A percentile compares a stretch with the other conserved stretches of the same genome.
phyloP scores from a whole-genome alignment of 2,329 filamentous ascomycete genomes.

The Cercospora beticola region DNA sequence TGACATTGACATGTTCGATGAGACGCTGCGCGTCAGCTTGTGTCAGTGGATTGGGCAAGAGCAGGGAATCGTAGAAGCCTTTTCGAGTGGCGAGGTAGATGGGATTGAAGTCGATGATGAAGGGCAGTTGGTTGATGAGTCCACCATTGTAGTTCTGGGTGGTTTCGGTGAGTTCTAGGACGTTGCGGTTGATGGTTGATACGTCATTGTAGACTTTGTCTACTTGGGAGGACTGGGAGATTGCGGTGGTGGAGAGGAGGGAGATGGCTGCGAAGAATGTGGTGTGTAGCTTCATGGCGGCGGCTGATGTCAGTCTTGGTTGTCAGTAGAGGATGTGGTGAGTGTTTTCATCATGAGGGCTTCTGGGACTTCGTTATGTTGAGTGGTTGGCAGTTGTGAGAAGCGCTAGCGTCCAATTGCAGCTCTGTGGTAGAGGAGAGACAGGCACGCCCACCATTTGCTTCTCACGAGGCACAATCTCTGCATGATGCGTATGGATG shows the following conservation, averaged over 20 bases:
- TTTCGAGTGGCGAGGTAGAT: conserved; percentile 23
- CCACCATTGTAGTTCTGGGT: conserved; percentile 10
- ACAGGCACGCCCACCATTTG: background rate
- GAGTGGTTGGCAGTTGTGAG: background rate
- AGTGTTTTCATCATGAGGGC: background rate
- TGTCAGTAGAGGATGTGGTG: background rate
- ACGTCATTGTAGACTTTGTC: conserved; percentile 10
- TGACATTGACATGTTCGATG: conserved; percentile 22
- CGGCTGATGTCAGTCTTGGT: background rate
- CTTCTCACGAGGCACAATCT: background rate
- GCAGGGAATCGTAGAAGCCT: conserved; percentile 22
- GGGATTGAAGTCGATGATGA: conserved; percentile 10
- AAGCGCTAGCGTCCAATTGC: background rate
- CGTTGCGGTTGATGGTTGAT: conserved; percentile 5
- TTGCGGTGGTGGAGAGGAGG: background rate
- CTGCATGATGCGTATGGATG: background rate
- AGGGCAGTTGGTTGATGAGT: conserved; percentile 5
- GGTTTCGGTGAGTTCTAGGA: conserved; percentile 5
- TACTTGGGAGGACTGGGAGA: background rate
- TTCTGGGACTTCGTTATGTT: background rate
- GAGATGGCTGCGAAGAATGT: background rate
- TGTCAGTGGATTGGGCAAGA: conserved; percentile 14
- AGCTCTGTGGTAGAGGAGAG: background rate
- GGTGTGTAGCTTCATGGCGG: background rate
- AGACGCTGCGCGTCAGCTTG: conserved; percentile 14